phyloP scores from a whole-genome alignment of 805 yeast genomes.

The Yamadazyma sp. region DNA sequence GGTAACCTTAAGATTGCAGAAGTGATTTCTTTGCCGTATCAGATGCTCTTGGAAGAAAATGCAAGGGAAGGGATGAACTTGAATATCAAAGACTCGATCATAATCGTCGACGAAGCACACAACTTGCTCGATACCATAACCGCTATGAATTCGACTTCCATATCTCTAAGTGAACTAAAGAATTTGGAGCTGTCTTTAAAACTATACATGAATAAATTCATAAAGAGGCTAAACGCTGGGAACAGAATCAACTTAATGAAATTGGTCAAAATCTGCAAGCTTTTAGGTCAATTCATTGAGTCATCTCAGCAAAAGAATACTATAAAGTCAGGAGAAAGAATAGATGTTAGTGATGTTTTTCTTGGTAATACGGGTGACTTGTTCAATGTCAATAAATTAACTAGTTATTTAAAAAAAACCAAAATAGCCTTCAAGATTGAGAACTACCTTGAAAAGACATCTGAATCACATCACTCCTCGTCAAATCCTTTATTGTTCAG shows the following conservation, averaged over 20 bases:
- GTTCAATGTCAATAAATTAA: conserved; percentile 66
- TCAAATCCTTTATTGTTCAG: conserved; percentile 63
- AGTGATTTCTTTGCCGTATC: conserved; percentile 83
- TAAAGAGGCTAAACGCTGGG: conserved; percentile 62
- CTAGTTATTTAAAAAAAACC: conserved; percentile 59
- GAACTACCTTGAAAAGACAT: conserved; percentile 48
- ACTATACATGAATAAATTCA: conserved; percentile 58
- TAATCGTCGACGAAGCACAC: conserved; percentile 92
- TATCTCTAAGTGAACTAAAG: conserved; percentile 51
- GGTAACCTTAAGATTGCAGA: conserved; percentile 60
- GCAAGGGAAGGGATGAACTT: conserved; percentile 62
- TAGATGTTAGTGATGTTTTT: conserved; percentile 55
- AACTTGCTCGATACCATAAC: conserved; percentile 77
- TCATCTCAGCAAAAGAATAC: conserved; percentile 25
- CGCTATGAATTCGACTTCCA: conserved; percentile 60
- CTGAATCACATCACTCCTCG: conserved; percentile 12
- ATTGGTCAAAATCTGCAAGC: conserved; percentile 54
- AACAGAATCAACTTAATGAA: conserved; percentile 72
- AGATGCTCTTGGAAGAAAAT: conserved; percentile 60
- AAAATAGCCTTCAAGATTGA: conserved; percentile 86
- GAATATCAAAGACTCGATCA: conserved; percentile 59
- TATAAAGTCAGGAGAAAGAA: conserved; percentile 51
- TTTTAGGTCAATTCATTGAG: conserved; percentile 50
- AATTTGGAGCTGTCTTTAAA: conserved; percentile 49
- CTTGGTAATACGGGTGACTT: conserved; percentile 63